A percentile compares a stretch with the other conserved stretches of the same genome.
These are phyloP conservation scores for Ceratocystis ficicola DNA, from an alignment of 2,329 filamentous ascomycete species.

Conservation along the genomic window DNA sequence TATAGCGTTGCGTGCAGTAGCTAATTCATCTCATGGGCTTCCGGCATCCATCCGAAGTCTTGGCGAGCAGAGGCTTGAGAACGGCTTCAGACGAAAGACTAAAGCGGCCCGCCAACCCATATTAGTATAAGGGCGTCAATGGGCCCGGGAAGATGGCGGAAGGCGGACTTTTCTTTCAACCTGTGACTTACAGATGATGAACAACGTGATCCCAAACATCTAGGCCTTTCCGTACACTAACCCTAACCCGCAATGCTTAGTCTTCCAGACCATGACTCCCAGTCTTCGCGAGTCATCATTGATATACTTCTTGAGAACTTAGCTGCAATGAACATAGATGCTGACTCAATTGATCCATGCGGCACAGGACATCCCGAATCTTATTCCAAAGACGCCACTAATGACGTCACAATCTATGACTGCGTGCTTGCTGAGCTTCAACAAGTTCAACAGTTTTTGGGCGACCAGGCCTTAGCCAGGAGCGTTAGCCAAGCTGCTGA, in stretches of 20 bases:
- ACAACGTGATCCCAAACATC: neutral
- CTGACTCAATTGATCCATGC: neutral
- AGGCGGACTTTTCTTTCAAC: too few relatives aligned
- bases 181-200: too few relatives aligned
- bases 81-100: neutral
- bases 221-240: neutral
- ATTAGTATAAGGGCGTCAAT: neutral
- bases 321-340: neutral
- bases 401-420: neutral
- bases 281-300: neutral
- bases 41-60: neutral
- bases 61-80: neutral
- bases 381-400: neutral
- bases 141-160: neutral
- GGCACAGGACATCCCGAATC: neutral
- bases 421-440: neutral
- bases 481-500: neutral
- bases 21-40: neutral
- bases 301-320: conserved; percentile 6
- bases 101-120: neutral
- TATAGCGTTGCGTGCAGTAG: too few relatives aligned
- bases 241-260: neutral
- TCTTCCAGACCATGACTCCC: neutral
- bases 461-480: neutral
- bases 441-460: neutral